These are phyloP conservation scores for Coniella lustricola DNA, from an alignment of 2,329 filamentous ascomycete species.

Conservation along the genomic window DNA sequence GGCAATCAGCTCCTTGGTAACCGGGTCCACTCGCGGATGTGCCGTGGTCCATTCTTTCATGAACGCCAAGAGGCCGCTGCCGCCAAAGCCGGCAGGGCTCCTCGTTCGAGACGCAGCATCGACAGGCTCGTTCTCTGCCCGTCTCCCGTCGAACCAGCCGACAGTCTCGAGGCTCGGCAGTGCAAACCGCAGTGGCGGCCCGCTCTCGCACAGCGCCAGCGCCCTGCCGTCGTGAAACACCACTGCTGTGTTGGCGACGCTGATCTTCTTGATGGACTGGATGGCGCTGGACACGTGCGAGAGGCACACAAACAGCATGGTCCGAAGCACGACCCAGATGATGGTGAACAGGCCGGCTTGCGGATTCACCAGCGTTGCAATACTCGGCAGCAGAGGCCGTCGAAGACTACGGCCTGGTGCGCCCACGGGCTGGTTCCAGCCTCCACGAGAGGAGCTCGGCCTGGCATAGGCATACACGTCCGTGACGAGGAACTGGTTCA, in stretches of 20 bases:
- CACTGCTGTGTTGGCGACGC: conserved; percentile 62
- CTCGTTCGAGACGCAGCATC: neutral
- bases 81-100: conserved; percentile 38
- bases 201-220: conserved; percentile 64
- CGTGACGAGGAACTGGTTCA: conserved; percentile 63
- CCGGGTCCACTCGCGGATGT: conserved; percentile 60
- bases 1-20: conserved; percentile 57
- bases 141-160: conserved; percentile 60
- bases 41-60: conserved; percentile 67
- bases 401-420: conserved; percentile 32
- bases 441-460: conserved; percentile 30
- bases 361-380: conserved; percentile 58
- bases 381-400: conserved; percentile 58
- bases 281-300: conserved; percentile 51
- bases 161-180: conserved; percentile 60
- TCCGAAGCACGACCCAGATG: conserved; percentile 45
- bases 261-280: conserved; percentile 57
- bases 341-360: conserved; percentile 44
- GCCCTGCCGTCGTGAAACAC: conserved; percentile 63
- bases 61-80: conserved; percentile 47
- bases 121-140: conserved; percentile 42
- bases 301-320: conserved; percentile 49
- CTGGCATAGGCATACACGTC: conserved; percentile 54
- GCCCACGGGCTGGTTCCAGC: too few species aligned
- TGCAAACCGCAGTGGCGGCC: conserved; percentile 59